These are phyloP conservation scores for Cenococcum geophilum DNA, from an alignment of 495 filamentous ascomycete genomes.

Conservation along the genomic window DNA sequence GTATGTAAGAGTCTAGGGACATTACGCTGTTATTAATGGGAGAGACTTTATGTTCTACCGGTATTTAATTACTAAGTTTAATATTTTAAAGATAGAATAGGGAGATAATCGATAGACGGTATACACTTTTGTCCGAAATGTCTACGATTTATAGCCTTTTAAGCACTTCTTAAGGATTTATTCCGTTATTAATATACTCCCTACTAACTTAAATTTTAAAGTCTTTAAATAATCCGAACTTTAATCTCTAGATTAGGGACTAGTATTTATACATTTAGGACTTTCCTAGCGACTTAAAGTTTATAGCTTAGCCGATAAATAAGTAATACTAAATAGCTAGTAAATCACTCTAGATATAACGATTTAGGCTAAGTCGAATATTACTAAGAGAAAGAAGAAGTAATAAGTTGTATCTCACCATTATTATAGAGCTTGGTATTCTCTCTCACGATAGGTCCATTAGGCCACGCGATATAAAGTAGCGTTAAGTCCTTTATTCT, in stretches of 20 bases:
- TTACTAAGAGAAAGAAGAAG: background rate
- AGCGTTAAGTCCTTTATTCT: no score
- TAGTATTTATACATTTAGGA: slow-evolving; percentile 16
- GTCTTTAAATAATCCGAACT: slow-evolving; percentile 12
- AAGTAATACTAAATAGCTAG: slow-evolving; percentile 8
- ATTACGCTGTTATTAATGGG: slow-evolving; percentile 31
- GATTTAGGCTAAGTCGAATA: background rate
- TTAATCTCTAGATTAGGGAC: slow-evolving; percentile 11
- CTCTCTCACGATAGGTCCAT: no score
- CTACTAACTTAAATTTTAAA: slow-evolving; percentile 11
- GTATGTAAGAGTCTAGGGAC: slow-evolving; percentile 21
- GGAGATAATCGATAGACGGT: slow-evolving; percentile 7
- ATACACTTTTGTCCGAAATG: slow-evolving; percentile 11
- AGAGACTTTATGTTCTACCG: slow-evolving; percentile 12
- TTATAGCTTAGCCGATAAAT: slow-evolving; percentile 14
- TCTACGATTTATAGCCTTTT: slow-evolving; percentile 13
- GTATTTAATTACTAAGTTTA: slow-evolving; percentile 4
- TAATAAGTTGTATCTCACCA: no score
- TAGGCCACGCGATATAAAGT: no score
- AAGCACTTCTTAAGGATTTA: slow-evolving; percentile 12
- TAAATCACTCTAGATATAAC: slow-evolving; percentile 1
- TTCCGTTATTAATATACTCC: slow-evolving; percentile 10
- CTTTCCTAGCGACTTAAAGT: slow-evolving; percentile 13
- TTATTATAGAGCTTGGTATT: no score
- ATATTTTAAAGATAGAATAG: slow-evolving; percentile 1